Evolutionary conservation across 352 stramenopile species (phyloP).

Genomic region (Globisporangium spinosum): DNA sequence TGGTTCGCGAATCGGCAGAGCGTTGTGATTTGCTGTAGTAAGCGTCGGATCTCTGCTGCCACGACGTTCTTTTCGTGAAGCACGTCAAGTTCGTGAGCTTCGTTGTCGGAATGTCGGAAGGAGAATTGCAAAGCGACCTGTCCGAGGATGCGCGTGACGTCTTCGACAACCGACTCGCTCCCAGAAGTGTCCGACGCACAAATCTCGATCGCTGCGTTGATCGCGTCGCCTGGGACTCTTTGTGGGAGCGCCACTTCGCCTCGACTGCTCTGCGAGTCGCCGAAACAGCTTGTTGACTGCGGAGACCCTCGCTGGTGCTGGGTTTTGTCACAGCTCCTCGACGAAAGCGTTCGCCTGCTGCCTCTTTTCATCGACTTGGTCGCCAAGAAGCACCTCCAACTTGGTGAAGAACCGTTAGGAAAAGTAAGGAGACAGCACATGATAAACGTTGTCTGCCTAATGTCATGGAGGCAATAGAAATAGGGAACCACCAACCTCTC

Average conservation of each 20-base stretch:
- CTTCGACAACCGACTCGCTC: constrained; percentile 27
- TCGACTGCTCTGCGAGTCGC: constrained; percentile 13
- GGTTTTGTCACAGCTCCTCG: constrained; percentile 20
- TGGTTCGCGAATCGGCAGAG: constrained; percentile 35
- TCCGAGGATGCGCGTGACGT: constrained; percentile 32
- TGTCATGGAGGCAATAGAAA: background rate
- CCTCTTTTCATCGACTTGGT: constrained; percentile 32
- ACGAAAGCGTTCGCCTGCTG: constrained; percentile 38
- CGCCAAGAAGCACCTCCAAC: constrained; percentile 38
- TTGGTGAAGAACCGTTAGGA: constrained; percentile 36
- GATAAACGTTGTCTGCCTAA: background rate
- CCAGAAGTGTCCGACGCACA: background rate
- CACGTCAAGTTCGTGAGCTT: constrained; percentile 5
- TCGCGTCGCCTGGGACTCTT: constrained; percentile 22
- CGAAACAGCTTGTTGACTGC: constrained; percentile 27
- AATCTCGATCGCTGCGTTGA: constrained; percentile 26
- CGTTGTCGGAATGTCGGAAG: constrained; percentile 26
- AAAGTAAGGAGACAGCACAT: background rate
- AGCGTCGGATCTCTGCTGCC: constrained; percentile 19
- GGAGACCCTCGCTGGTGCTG: constrained; percentile 22
- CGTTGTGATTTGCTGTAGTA: constrained; percentile 30
- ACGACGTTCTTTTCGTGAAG: constrained; percentile 31
- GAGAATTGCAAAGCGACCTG: constrained; percentile 33
- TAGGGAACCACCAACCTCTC: background rate
- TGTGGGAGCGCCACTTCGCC: constrained; percentile 24